Evolutionary conservation across 1,284 basidiomycete species (phyloP), one percentile per base, ranked within the genome.

Genomic region (Athelia psychrophila): DNA sequence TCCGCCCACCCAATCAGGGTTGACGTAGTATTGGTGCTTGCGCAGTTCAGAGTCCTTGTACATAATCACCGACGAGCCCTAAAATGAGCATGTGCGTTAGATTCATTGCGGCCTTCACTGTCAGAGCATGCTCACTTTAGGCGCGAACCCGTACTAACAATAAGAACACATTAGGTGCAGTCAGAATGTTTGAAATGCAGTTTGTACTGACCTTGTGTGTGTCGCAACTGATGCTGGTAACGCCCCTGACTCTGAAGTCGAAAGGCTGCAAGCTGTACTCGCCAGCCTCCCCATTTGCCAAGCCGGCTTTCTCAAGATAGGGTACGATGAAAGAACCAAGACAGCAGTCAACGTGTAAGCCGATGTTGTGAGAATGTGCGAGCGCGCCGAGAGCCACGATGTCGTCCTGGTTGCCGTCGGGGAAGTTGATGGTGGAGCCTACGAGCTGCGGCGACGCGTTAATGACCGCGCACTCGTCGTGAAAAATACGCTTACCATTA

Each of bases 11-110:
- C 94, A 96, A 45, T 77, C 71, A 3, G 93, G 82, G 57, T 85
- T 85, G 22, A 94, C 77, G 60, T 92, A 95, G 74, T 95, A 96
- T 65, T 95, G 93, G 66, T 86, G 83, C 58, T 78, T 74, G 47
- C 93, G 81, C 27, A 95, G 76, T 52, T 84, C 83, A 30, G 81
- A 76, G 49, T 84, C 77, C 18, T 85, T 83, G 70, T 95, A 96
- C 93, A 97, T 95, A 62, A 97, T 86, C 42, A 96, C 91, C 3
- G 93, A 95, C n/a, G 89, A 88, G 23, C 94, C 91, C 86, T 94
- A 32, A 1, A 30, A 30, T 30, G 27, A 30, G 27, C 13, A 5
- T 6, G 13, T 30, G 13, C 53, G 18, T 52, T 13, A 45, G 42
- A 46, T 53, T 58, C 49, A 48, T 44, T 48, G n/a, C 38, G 20